Conservation (phyloP, 2,329 filamentous ascomycete species). For the Neophaeococcomyces mojaviensis region DNA sequence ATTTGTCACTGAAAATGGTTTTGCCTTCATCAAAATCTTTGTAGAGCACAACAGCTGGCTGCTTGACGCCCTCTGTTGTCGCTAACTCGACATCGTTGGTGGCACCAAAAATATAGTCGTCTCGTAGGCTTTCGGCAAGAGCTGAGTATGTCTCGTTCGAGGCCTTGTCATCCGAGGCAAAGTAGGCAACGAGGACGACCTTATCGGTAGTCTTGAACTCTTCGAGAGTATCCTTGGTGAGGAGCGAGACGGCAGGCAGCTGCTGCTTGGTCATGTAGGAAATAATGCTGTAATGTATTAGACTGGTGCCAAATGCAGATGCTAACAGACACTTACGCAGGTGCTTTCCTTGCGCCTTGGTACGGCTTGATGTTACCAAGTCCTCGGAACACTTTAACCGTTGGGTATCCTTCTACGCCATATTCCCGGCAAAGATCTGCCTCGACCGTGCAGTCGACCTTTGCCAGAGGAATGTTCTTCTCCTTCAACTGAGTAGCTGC, state of each 20-base stretch:
- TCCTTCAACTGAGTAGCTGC: conserved; percentile 42
- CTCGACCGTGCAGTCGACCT: conserved; percentile 85
- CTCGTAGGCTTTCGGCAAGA: conserved; percentile 68
- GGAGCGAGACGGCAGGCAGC: conserved; percentile 77
- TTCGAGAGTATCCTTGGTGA: conserved; percentile 74
- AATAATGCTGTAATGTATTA: conserved; percentile 44
- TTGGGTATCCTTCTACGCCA: conserved; percentile 95
- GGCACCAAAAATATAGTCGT: conserved; percentile 87
- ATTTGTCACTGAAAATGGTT: conserved; percentile 70
- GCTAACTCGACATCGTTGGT: conserved; percentile 76
- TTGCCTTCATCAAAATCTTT: conserved; percentile 98
- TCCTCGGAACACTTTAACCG: conserved; percentile 97
- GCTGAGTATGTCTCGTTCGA: conserved; percentile 76
- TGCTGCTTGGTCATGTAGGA: conserved; percentile 98
- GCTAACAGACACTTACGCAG: conserved; percentile 43
- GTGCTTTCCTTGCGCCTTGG: conserved; percentile 80
- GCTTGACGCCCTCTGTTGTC: conserved; percentile 80
- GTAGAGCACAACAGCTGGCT: conserved; percentile 86
- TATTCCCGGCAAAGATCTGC: conserved; percentile 80
- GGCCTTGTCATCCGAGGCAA: conserved; percentile 69
- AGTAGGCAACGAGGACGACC: conserved; percentile 86
- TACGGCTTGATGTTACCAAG: conserved; percentile 74
- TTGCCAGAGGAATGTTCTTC: conserved; percentile 42
- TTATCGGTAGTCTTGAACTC: conserved; percentile 98
- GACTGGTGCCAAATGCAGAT: conserved; percentile 9